Conservation (phyloP, 2,329 filamentous ascomycete species). For the Madurella mycetomatis region DNA sequence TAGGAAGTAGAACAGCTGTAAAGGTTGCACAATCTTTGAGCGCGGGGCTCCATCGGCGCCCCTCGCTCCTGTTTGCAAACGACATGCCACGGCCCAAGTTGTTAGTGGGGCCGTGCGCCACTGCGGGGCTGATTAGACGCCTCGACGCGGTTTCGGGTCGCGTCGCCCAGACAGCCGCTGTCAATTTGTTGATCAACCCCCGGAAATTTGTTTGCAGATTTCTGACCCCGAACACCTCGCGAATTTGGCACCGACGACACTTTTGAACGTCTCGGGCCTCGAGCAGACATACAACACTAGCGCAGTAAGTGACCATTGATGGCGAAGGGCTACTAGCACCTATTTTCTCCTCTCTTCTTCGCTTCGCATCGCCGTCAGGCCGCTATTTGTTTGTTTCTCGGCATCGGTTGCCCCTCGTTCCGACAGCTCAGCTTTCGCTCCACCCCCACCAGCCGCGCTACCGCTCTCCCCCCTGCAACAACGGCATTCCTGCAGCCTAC, state of each 20-base stretch:
- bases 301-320: conserved; percentile 17
- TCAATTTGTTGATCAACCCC: conserved; percentile 24
- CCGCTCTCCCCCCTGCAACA: not conserved
- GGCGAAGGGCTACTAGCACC: conserved; percentile 11
- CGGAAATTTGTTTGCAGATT: conserved; percentile 6
- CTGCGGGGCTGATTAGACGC: conserved; percentile 8
- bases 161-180: conserved; percentile 14
- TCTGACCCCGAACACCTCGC: not conserved
- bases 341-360: conserved; percentile 7
- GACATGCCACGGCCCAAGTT: not conserved
- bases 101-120: conserved; percentile 9
- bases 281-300: conserved; percentile 1
- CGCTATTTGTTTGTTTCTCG: conserved; percentile 15
- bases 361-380: conserved; percentile 7
- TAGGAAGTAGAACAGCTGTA: not conserved
- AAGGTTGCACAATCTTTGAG: not conserved
- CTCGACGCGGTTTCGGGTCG: conserved; percentile 19
- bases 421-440: not conserved
- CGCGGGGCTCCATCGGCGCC: not conserved
- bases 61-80: not conserved
- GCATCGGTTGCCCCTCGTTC: conserved; percentile 17
- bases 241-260: conserved; percentile 2
- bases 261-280: not conserved
- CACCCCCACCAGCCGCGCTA: conserved; percentile 6
- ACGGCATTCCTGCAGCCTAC: not conserved